Base-by-base conservation (phyloP, 2,329 filamentous ascomycete species). In the Paracoccidioides brasiliensis region DNA sequence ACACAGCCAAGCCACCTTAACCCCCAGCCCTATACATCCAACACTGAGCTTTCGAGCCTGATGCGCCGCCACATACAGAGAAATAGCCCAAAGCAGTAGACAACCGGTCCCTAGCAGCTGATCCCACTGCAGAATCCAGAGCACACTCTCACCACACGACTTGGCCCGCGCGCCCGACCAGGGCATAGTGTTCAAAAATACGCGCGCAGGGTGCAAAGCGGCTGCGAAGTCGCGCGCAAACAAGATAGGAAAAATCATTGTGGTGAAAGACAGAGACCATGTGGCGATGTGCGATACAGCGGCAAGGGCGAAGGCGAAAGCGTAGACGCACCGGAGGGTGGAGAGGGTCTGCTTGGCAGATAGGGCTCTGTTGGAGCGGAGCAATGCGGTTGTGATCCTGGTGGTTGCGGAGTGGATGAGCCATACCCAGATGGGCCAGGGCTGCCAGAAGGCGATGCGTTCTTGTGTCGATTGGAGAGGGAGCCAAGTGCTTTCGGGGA, bases 111-210 rank as follows among this genome's bases (percentile, higher is more conserved):
- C 75, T 37, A 75, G 68, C 46, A 75, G 62, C 9, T 76, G 65
- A 60, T 80, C 77, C 72, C 75, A 79, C 40, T 76, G 71, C 35
- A 80, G 59, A 58, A 79, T 75, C 42, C 66, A 67, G 41, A 74
- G 69, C 8, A 72, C 69, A 0, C 76, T 74, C 22, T 72, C 66
- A 10, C 70, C 68, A 10, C 77, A 54, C 5, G 61, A 65, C 15
- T 64, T 58, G n/a, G 70, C 64, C 40, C 63, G 57, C 33, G 63
- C 46, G 5, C 64, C 57, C 32, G 65, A 60, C 60, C 59, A 53
- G 2, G 64, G 63, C 60, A 71, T 70, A 3, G 67, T 66, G 4
- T 72, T 68, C 14, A 67, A 58, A 52, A 74, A 76, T 2, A 77
- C 68, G 30, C 65, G 64, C 2, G 58, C 60, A 1, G 75, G 71